Evolutionary conservation across 306 rosid genomes (phyloP).

Genomic region (Cucurbita argyrosperma): DNA sequence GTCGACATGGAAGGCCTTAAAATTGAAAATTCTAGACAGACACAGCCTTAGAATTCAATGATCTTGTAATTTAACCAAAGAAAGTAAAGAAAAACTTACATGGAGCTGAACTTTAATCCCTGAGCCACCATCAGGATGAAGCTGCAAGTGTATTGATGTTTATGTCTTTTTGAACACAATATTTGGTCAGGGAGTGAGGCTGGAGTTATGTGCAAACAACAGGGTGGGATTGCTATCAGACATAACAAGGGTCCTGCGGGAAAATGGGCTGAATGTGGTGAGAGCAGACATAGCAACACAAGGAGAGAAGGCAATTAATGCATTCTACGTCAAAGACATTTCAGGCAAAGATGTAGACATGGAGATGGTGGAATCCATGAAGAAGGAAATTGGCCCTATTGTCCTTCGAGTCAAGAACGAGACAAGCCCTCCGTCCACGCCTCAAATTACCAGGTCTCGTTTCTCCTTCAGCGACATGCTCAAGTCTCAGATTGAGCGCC

Average conservation of each 20-base stretch:
- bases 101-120: not conserved
- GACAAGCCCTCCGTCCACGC: not conserved
- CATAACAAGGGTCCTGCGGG: conserved; percentile 51
- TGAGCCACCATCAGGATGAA: not conserved
- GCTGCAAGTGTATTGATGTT: not conserved
- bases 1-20: not conserved
- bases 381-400: conserved; percentile 40
- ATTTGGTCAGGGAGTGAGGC: conserved; percentile 38
- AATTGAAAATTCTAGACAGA: not conserved
- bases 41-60: not conserved
- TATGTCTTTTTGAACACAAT: not conserved
- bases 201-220: conserved; percentile 43
- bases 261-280: conserved; percentile 44
- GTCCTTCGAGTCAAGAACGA: conserved; percentile 29
- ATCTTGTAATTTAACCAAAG: not conserved
- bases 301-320: conserved; percentile 42
- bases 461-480: conserved; percentile 31
- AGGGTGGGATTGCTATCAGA: conserved; percentile 49
- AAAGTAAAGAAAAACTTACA: not conserved
- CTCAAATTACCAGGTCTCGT: conserved; percentile 9
- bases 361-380: conserved; percentile 39
- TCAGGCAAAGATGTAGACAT: conserved; percentile 50
- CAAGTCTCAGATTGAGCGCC: conserved; percentile 25
- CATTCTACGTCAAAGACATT: conserved; percentile 47
- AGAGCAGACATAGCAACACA: conserved; percentile 57